A percentile compares a stretch with the other conserved stretches of the same genome.
These are phyloP conservation scores for Penicillium parvum DNA, from an alignment of 495 filamentous ascomycete species.

Conservation along the genomic window DNA sequence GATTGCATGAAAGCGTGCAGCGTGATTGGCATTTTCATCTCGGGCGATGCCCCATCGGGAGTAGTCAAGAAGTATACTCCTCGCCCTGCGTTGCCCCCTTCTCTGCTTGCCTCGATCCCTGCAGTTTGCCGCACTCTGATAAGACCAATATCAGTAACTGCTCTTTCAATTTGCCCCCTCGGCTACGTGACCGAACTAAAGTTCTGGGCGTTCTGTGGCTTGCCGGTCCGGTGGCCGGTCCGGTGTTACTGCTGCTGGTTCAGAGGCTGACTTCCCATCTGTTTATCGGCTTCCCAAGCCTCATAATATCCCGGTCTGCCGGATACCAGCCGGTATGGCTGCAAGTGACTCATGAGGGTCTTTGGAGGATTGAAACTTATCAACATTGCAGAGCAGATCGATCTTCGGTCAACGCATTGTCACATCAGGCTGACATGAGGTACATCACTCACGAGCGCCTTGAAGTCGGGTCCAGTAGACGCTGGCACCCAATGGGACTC, in stretches of 20 bases:
- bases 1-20: not conserved
- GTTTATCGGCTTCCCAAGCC: not conserved
- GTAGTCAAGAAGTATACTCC: not conserved
- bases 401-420: too few species aligned
- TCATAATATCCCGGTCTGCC: constrained; percentile 4
- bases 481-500: too few species aligned
- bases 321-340: constrained; percentile 14
- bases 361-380: too few species aligned
- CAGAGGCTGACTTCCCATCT: not conserved
- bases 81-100: not conserved
- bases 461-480: too few species aligned
- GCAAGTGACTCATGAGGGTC: not conserved
- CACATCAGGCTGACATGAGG: too few species aligned
- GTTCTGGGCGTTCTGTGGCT: not conserved
- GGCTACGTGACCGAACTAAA: not conserved
- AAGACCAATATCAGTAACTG: not conserved
- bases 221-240: constrained; percentile 12
- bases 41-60: not conserved
- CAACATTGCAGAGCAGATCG: too few species aligned
- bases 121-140: not conserved
- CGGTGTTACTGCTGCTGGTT: constrained; percentile 7
- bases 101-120: not conserved
- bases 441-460: too few species aligned
- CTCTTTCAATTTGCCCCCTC: not conserved
- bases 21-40: not conserved